Base-by-base conservation (phyloP, 257 asterid genomes). In the Misopates orontium region DNA sequence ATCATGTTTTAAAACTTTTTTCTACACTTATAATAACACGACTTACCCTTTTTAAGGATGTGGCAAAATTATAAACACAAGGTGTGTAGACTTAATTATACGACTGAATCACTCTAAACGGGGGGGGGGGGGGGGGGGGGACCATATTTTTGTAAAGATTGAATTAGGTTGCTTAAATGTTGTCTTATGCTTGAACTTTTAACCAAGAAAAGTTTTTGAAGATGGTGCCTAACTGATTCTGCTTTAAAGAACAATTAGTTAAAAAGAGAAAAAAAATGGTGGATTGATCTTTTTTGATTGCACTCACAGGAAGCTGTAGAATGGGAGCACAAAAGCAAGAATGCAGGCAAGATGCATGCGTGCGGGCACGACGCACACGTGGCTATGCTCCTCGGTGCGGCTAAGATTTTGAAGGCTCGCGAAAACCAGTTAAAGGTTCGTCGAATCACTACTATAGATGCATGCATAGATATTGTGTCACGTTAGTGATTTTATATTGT, bases 351-450 rank as follows among this genome's bases (percentile, higher is more conserved):
- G 69, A 87, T 87, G 95, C 95, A 87, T 48, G 95, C 95, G 18
- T 87, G 95, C 22, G 95, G 95, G 0, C 95, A 87, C 70, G 95
- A 87, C 5, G 95, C 89, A 16, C 95, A 87, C 10, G 89, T 80
- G 56, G 84, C 95, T 12, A 87, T 87, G 95, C 92, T 87, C 28
- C 17, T 84, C 0, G 95, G 95, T 12, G 95, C 92, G 0, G 89
- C 95, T 6, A 77, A 70, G 66, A 87, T 84, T 60, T 69, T 87
- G 51, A 84, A 87, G 73, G 77, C 83, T 19, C 80, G 92, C 5
- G 73, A 87, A 73, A 56, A 61, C 3, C 73, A 75, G 25, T 70
- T 87, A 64, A 77, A 87, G 92, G 95, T 84, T 63, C 6, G 73
- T 69, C 50, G 11, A 8, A 8, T 48, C 55, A 18, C 31, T 39